Conservation (phyloP, 495 filamentous ascomycete species). For the Penicillium paxilli region DNA sequence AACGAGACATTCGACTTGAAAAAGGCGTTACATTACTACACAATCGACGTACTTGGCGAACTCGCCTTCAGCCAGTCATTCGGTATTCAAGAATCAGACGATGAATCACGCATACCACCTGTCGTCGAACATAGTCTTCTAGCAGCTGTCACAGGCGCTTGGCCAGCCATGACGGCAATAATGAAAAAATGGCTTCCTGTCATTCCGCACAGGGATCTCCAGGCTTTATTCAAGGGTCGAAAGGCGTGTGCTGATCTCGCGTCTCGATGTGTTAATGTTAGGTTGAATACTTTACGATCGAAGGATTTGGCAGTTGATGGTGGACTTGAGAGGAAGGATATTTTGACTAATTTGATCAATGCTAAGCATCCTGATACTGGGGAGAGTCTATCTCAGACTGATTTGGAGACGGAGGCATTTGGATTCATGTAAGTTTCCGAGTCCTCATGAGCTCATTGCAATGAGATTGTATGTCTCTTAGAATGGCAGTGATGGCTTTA, state of each 20-base stretch:
- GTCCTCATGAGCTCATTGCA: too few relatives aligned
- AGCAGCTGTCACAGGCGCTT: constrained; percentile 12
- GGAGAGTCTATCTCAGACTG: not conserved
- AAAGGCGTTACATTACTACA: constrained; percentile 7
- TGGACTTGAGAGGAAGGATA: constrained; percentile 2
- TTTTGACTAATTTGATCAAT: constrained; percentile 12
- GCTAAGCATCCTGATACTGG: constrained; percentile 12
- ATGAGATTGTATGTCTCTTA: too few relatives aligned
- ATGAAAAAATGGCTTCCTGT: constrained; percentile 11
- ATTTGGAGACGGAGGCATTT: constrained; percentile 14
- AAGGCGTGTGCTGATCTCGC: constrained; percentile 10
- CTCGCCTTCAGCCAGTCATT: constrained; percentile 13
- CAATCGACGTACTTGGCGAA: constrained; percentile 7
- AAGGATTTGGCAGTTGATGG: not conserved
- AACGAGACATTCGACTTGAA: constrained; percentile 8
- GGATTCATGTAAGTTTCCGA: constrained; percentile 9
- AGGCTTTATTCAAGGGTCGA: constrained; percentile 5
- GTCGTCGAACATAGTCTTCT: constrained; percentile 11
- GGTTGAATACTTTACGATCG: not conserved
- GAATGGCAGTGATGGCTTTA: not conserved
- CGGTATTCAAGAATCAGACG: constrained; percentile 6
- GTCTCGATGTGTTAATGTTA: constrained; percentile 4
- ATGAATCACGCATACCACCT: constrained; percentile 6
- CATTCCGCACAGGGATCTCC: constrained; percentile 6
- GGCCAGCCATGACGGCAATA: constrained; percentile 8